These are phyloP conservation scores for Thymus quinquecostatus DNA, from an alignment of 257 asterid genomes.

Conservation along the genomic window DNA sequence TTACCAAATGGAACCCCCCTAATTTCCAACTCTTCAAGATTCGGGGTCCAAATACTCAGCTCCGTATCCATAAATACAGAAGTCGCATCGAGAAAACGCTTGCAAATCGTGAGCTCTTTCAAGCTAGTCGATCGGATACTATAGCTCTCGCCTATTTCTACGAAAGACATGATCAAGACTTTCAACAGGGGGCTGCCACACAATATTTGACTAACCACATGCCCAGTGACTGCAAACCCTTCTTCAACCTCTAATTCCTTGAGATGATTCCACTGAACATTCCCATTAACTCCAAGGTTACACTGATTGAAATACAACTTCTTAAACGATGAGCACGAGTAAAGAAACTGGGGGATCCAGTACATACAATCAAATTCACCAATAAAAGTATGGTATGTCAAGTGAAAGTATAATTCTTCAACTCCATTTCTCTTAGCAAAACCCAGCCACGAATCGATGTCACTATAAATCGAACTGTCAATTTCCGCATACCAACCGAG, in stretches of 20 bases:
- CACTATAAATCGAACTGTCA: not conserved
- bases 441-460: slow-evolving; percentile 1
- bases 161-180: not conserved
- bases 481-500: not conserved
- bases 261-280: not conserved
- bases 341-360: not conserved
- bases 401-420: not conserved
- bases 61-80: not conserved
- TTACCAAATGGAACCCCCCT: not conserved
- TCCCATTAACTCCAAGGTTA: not conserved
- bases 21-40: not conserved
- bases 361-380: not conserved
- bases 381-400: too few species aligned
- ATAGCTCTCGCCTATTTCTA: not conserved
- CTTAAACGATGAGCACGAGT: not conserved
- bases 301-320: not conserved
- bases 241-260: not conserved
- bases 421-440: not conserved
- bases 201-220: not conserved
- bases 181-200: not conserved
- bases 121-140: not conserved
- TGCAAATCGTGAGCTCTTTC: not conserved
- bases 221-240: not conserved
- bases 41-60: not conserved
- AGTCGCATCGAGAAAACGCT: not conserved